These are phyloP conservation scores for Chenopodium quinoa DNA, from an alignment of 148 eudicot genomes.

Conservation along the genomic window DNA sequence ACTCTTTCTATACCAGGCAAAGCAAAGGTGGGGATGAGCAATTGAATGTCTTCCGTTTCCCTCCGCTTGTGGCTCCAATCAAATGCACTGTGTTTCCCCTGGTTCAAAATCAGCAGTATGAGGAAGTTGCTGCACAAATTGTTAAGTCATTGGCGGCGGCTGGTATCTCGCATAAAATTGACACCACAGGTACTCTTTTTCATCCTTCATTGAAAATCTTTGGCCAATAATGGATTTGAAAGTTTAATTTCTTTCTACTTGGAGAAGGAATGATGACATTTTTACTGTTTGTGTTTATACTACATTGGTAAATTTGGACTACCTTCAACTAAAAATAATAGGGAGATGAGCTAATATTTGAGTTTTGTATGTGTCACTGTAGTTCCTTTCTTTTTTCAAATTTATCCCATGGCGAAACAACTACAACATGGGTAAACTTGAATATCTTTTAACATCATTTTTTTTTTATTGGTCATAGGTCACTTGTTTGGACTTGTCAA, in stretches of 20 bases:
- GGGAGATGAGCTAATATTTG: neutral
- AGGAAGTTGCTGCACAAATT: constrained; percentile 71
- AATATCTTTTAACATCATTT: too few species aligned
- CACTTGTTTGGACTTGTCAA: too few species aligned
- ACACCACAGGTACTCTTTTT: constrained; percentile 66
- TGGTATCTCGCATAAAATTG: constrained; percentile 81
- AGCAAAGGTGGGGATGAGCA: constrained; percentile 85
- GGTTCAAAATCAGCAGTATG: constrained; percentile 73
- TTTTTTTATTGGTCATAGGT: too few species aligned
- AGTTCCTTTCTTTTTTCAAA: neutral
- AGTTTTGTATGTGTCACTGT: neutral
- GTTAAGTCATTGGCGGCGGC: constrained; percentile 58
- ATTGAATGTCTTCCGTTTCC: constrained; percentile 81
- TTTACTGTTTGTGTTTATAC: neutral
- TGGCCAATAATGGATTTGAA: neutral
- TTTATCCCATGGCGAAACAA: neutral
- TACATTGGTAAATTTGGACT: neutral
- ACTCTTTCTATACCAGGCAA: constrained; percentile 80
- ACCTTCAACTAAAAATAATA: neutral
- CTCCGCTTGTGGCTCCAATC: constrained; percentile 90
- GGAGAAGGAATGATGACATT: neutral
- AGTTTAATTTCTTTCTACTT: neutral
- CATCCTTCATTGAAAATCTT: neutral
- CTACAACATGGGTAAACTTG: too few species aligned
- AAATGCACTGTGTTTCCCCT: constrained; percentile 91